Percentiles rank a stretch among this genome's conserved stretches.
These are phyloP conservation scores for Medicago arabica DNA, from an alignment of 306 rosid genomes.

Conservation along the genomic window DNA sequence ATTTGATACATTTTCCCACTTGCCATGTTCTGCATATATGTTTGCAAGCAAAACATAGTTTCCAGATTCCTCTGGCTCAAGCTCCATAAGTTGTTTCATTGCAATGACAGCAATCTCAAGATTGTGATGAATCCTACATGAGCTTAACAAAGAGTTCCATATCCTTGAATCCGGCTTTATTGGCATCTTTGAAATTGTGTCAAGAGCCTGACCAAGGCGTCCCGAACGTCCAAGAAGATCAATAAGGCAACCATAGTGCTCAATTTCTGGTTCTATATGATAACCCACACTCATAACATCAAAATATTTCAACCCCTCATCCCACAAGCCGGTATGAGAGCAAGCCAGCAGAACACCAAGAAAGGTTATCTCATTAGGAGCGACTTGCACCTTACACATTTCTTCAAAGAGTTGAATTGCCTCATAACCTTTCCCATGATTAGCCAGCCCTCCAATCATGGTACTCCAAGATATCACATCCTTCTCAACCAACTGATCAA, in stretches of 20 bases:
- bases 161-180: slow-evolving; percentile 74
- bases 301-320: slow-evolving; percentile 68
- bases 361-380: slow-evolving; percentile 78
- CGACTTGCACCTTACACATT: slow-evolving; percentile 54
- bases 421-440: slow-evolving; percentile 64
- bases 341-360: slow-evolving; percentile 79
- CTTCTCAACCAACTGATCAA: slow-evolving; percentile 54
- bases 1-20: slow-evolving; percentile 71
- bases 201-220: slow-evolving; percentile 64
- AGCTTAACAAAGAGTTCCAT: slow-evolving; percentile 84
- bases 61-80: slow-evolving; percentile 85
- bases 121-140: slow-evolving; percentile 71
- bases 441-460: slow-evolving; percentile 74
- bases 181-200: slow-evolving; percentile 65
- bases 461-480: slow-evolving; percentile 91
- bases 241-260: slow-evolving; percentile 83
- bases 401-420: slow-evolving; percentile 69
- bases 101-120: slow-evolving; percentile 67
- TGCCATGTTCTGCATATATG: slow-evolving; percentile 74
- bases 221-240: slow-evolving; percentile 87
- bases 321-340: slow-evolving; percentile 72
- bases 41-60: slow-evolving; percentile 83
- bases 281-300: slow-evolving; percentile 57
- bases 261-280: slow-evolving; percentile 57
- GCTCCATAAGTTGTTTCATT: slow-evolving; percentile 63